A percentile compares a stretch with the other conserved stretches of the same genome.
phyloP scores from a whole-genome alignment of 148 eudicot species.

The Nepenthes mirabilis region DNA sequence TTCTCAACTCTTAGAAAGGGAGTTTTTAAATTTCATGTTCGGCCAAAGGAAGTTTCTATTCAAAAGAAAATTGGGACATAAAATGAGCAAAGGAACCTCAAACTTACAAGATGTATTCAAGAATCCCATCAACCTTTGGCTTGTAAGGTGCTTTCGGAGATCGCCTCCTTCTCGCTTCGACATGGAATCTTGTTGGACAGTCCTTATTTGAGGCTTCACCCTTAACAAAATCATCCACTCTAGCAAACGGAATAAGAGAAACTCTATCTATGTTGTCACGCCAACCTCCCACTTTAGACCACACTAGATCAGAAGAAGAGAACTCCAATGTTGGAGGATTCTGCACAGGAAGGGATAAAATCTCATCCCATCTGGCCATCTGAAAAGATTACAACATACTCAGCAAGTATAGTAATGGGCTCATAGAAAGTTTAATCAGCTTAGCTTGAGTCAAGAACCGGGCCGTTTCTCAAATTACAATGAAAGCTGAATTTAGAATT shows the following conservation, averaged over 20 bases:
- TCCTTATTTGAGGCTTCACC: constrained; percentile 87
- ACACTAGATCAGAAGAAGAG: constrained; percentile 63
- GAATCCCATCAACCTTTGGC: constrained; percentile 88
- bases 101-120: constrained; percentile 85
- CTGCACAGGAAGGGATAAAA: constrained; percentile 91
- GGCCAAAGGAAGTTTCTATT: neutral
- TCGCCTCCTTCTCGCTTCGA: constrained; percentile 78
- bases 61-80: neutral
- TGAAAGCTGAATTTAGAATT: too few species aligned
- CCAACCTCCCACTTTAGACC: constrained; percentile 88
- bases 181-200: constrained; percentile 87
- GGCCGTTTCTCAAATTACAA: too few species aligned
- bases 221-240: constrained; percentile 77
- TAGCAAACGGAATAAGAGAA: constrained; percentile 78
- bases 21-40: neutral
- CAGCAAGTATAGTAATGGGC: neutral
- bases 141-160: constrained; percentile 42
- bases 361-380: constrained; percentile 99
- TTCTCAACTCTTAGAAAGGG: neutral
- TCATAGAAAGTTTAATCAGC: too few species aligned
- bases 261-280: constrained; percentile 75
- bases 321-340: constrained; percentile 76
- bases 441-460: too few species aligned
- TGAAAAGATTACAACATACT: constrained; percentile 10
- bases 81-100: neutral